phyloP scores from a whole-genome alignment of 2,329 filamentous ascomycete species.

The Seiridium cupressi region DNA sequence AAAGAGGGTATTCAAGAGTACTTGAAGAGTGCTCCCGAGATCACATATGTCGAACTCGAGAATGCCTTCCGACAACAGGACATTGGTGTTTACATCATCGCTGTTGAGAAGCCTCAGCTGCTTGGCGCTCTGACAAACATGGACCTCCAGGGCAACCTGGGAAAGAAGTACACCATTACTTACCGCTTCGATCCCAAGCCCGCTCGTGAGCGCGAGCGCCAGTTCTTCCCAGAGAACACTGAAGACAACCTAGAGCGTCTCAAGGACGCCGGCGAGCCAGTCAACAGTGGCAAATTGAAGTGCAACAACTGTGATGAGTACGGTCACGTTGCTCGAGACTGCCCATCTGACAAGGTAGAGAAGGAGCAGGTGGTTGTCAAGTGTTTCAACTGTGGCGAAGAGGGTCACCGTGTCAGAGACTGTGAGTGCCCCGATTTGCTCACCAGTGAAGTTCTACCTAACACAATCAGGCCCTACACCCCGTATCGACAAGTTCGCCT shows the following conservation, averaged over 20 bases:
- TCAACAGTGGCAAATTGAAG: slow-evolving; percentile 56
- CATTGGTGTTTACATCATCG: slow-evolving; percentile 61
- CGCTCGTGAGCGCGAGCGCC: slow-evolving; percentile 54
- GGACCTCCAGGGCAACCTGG: slow-evolving; percentile 68
- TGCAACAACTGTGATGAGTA: slow-evolving; percentile 65
- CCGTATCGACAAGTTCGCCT: slow-evolving; percentile 62
- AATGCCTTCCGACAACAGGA: slow-evolving; percentile 51
- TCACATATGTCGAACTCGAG: slow-evolving; percentile 62
- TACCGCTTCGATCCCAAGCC: slow-evolving; percentile 61
- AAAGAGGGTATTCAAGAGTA: slow-evolving; percentile 61
- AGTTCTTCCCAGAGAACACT: slow-evolving; percentile 55
- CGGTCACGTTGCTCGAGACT: slow-evolving; percentile 61
- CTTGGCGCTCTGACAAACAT: slow-evolving; percentile 63
- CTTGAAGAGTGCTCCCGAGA: slow-evolving; percentile 56
- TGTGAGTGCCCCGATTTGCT: slow-evolving; percentile 44
- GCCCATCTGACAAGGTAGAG: slow-evolving; percentile 56
- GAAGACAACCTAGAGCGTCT: slow-evolving; percentile 65
- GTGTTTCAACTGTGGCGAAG: slow-evolving; percentile 64
- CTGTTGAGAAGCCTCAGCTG: slow-evolving; percentile 55
- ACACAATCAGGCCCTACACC: slow-evolving; percentile 48
- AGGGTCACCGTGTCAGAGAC: slow-evolving; percentile 67
- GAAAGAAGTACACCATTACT: slow-evolving; percentile 62
- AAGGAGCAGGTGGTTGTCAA: slow-evolving; percentile 45
- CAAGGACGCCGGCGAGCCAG: slow-evolving; percentile 62
- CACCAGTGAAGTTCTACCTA: neutral